Percentiles rank a stretch among this genome's conserved stretches.
Evolutionary conservation across 1,284 basidiomycete genomes (phyloP).

Genomic region (Ustilago crameri): DNA sequence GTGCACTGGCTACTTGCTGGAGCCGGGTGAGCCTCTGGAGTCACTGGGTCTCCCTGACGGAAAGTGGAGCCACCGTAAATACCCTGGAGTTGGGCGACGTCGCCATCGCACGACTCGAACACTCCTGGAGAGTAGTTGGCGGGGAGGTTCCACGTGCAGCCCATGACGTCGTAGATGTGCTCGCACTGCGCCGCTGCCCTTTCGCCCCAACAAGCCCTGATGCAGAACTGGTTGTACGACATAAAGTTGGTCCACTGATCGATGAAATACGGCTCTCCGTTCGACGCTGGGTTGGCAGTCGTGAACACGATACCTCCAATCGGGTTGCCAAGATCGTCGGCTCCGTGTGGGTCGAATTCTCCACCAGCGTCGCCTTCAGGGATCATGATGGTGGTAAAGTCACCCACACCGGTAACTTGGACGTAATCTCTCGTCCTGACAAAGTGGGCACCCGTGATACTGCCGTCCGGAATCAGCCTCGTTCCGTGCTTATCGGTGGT

Average conservation of each 20-base stretch:
- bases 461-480: slow-evolving; percentile 64
- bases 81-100: slow-evolving; percentile 53
- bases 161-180: slow-evolving; percentile 65
- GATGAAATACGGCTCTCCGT: slow-evolving; percentile 39
- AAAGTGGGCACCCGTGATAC: slow-evolving; percentile 62
- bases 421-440: slow-evolving; percentile 61
- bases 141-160: slow-evolving; percentile 64
- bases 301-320: slow-evolving; percentile 63
- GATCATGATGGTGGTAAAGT: slow-evolving; percentile 55
- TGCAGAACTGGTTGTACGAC: slow-evolving; percentile 59
- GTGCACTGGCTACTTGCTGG: slow-evolving; percentile 37
- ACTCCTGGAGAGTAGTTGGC: slow-evolving; percentile 48
- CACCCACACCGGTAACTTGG: slow-evolving; percentile 60
- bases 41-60: slow-evolving; percentile 53
- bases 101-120: slow-evolving; percentile 63
- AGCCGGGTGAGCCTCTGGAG: slow-evolving; percentile 42
- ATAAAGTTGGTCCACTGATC: slow-evolving; percentile 64
- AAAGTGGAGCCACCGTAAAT: slow-evolving; percentile 60
- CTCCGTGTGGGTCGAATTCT: slow-evolving; percentile 65
- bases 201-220: slow-evolving; percentile 60
- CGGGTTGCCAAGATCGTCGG: slow-evolving; percentile 60
- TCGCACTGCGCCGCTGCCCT: slow-evolving; percentile 57
- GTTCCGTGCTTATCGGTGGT: slow-evolving; percentile 64
- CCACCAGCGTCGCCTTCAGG: slow-evolving; percentile 56
- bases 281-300: slow-evolving; percentile 53